Conservation (phyloP, 208 protist genomes). For the Acanthamoeba healyi region DNA sequence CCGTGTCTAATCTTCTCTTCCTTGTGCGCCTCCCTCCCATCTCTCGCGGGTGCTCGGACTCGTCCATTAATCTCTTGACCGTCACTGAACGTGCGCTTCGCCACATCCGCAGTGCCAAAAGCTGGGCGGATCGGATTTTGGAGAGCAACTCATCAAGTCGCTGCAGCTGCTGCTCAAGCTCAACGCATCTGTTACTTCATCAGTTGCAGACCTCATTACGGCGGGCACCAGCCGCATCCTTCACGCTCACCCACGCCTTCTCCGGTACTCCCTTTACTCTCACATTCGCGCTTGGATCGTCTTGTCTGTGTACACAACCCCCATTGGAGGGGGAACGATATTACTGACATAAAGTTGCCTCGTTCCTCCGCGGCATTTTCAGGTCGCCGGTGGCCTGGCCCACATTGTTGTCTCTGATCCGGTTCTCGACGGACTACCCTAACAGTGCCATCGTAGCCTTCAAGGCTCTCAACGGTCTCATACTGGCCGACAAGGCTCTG, state of each 20-base stretch:
- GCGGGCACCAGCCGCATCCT: neutral
- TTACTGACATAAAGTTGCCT: no score
- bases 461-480: constrained; percentile 16
- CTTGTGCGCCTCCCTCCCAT: neutral
- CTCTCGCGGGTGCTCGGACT: no score
- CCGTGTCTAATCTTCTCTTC: constrained; percentile 4
- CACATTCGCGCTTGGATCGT: no score
- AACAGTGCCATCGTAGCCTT: neutral
- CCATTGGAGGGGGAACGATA: no score
- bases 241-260: constrained; percentile 4
- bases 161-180: constrained; percentile 62
- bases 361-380: no score
- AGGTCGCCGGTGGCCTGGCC: constrained; percentile 4
- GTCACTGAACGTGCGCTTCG: no score
- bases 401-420: constrained; percentile 11
- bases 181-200: neutral
- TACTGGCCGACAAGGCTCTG: neutral
- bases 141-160: constrained; percentile 39
- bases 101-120: neutral
- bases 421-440: constrained; percentile 27
- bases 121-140: constrained; percentile 22
- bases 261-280: neutral
- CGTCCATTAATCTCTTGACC: no score
- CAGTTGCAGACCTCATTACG: neutral
- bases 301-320: no score